Conservation (phyloP, 495 filamentous ascomycete genomes). For the Penicillium pancosmium region DNA sequence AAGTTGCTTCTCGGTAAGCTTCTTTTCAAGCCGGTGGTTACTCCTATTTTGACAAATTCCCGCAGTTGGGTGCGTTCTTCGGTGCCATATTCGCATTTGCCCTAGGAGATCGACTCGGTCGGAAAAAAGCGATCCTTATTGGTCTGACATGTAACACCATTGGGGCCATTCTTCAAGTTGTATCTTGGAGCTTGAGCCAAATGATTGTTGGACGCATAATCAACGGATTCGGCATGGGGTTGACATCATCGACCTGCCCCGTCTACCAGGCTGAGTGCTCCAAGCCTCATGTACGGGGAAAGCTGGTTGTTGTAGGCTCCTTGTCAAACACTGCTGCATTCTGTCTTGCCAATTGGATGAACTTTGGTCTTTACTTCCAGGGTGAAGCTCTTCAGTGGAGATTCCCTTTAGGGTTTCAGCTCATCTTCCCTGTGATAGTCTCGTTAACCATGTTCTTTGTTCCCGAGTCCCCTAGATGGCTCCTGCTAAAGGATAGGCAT, state of each 20-base stretch:
- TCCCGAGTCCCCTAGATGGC: constrained; percentile 37
- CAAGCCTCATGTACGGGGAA: constrained; percentile 28
- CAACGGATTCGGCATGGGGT: constrained; percentile 41
- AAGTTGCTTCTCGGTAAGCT: constrained; percentile 36
- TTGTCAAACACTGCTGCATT: constrained; percentile 34
- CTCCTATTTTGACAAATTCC: not conserved
- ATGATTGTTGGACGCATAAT: not conserved
- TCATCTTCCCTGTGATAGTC: constrained; percentile 40
- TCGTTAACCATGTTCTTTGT: constrained; percentile 30
- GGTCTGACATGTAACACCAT: not conserved
- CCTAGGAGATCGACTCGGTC: not conserved
- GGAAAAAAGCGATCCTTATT: not conserved
- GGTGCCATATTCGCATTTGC: not conserved
- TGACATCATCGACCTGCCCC: constrained; percentile 40
- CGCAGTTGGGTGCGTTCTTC: not conserved
- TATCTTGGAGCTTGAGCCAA: not conserved
- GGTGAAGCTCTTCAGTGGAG: constrained; percentile 44
- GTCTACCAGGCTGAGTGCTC: constrained; percentile 47
- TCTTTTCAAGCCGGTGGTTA: not conserved
- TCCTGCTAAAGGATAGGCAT: constrained; percentile 8
- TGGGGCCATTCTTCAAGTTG: not conserved
- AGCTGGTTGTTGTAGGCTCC: constrained; percentile 36
- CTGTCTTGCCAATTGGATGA: constrained; percentile 44
- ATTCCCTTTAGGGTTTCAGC: constrained; percentile 51
- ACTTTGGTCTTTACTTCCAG: constrained; percentile 47